A percentile compares a stretch with the other conserved stretches of the same genome.
phyloP scores from a whole-genome alignment of 805 yeast genomes.

The Komagataella kurtzmanii region DNA sequence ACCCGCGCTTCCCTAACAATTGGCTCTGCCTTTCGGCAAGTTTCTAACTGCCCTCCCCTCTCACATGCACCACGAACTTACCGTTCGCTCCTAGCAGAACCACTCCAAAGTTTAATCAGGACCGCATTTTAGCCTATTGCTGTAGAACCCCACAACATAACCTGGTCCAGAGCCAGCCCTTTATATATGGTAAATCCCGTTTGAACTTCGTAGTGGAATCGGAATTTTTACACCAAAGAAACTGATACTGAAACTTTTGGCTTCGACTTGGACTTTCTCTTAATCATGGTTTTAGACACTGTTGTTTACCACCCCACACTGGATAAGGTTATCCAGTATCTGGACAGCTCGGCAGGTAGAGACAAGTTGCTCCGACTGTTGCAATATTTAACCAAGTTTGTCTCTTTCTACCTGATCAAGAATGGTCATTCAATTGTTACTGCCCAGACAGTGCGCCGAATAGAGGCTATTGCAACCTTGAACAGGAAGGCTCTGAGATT shows the following conservation, averaged over 20 bases:
- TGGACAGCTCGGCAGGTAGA: constrained; percentile 61
- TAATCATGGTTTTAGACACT: constrained; percentile 50
- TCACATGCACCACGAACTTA: not conserved
- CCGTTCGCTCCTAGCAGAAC: not conserved
- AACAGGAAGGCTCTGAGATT: constrained; percentile 77
- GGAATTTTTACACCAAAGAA: not conserved
- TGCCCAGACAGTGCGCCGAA: constrained; percentile 33
- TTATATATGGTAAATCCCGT: not conserved
- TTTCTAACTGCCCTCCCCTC: not conserved
- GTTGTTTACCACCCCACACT: constrained; percentile 65
- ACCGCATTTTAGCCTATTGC: not conserved
- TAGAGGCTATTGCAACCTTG: constrained; percentile 51
- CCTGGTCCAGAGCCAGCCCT: not conserved
- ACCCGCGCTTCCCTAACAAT: not conserved
- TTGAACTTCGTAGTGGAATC: not conserved
- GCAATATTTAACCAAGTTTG: constrained; percentile 70
- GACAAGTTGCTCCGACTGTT: constrained; percentile 70
- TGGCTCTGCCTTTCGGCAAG: not conserved
- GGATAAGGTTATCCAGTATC: constrained; percentile 43
- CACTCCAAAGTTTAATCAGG: not conserved
- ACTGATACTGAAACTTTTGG: not conserved
- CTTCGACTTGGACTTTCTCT: not conserved
- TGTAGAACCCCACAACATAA: not conserved
- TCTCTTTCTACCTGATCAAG: constrained; percentile 46
- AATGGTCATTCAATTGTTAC: constrained; percentile 36